phyloP scores from a whole-genome alignment of 768 basidiomycete genomes.

The Boletus rubroflammeus region DNA sequence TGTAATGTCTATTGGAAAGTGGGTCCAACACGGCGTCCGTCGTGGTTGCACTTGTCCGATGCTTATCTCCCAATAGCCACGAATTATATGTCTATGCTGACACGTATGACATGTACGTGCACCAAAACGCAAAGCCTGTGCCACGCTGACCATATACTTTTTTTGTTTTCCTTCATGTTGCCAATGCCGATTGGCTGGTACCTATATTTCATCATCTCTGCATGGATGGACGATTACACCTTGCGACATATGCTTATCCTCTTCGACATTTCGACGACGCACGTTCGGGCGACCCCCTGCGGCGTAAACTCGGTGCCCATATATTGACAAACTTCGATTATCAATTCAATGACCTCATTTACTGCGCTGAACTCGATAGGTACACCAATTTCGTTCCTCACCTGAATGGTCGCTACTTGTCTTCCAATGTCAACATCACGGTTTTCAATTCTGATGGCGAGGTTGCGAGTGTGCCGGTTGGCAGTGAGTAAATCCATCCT shows the following conservation, averaged over 20 bases:
- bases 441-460: constrained; percentile 41
- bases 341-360: background rate
- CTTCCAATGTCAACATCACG: constrained; percentile 86
- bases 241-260: background rate
- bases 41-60: background rate
- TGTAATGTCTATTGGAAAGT: constrained; percentile 82
- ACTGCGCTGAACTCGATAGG: constrained; percentile 29
- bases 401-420: constrained; percentile 70
- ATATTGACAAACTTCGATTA: background rate
- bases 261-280: background rate
- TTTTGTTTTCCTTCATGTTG: background rate
- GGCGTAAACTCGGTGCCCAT: background rate
- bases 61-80: constrained; percentile 45
- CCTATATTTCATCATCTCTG: background rate
- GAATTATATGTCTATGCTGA: constrained; percentile 75
- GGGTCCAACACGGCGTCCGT: constrained; percentile 22
- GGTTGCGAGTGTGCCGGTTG: constrained; percentile 40
- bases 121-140: background rate
- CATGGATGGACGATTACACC: background rate
- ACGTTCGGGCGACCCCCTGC: background rate
- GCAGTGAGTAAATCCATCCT: constrained; percentile 30
- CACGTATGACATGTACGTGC: constrained; percentile 58
- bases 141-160: constrained; percentile 3
- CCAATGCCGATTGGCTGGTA: background rate
- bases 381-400: constrained; percentile 64